Evolutionary conservation across 768 basidiomycete species (phyloP).

Genomic region (Tricholoma sp.): DNA sequence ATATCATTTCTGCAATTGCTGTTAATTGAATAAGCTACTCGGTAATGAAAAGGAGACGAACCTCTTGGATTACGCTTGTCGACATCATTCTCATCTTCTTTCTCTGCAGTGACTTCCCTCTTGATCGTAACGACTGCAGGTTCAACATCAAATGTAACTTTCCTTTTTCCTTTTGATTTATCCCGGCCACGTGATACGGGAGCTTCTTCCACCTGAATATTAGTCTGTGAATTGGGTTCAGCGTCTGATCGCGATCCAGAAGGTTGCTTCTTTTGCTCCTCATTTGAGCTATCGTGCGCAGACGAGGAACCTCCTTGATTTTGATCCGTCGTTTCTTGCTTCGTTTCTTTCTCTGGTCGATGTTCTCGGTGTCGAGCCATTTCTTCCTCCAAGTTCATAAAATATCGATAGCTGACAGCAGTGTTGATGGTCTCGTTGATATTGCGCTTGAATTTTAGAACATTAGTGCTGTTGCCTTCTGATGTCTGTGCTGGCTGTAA

Average conservation of each 20-base stretch:
- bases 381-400: constrained; percentile 39
- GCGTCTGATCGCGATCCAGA: constrained; percentile 13
- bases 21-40: background rate
- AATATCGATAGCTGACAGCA: constrained; percentile 40
- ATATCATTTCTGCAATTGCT: constrained; percentile 52
- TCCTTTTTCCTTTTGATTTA: constrained; percentile 49
- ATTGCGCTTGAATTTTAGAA: constrained; percentile 37
- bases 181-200: constrained; percentile 24
- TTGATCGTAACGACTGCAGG: constrained; percentile 49
- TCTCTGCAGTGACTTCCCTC: constrained; percentile 27
- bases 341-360: constrained; percentile 15
- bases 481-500: constrained; percentile 17
- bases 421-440: constrained; percentile 38
- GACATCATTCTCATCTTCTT: constrained; percentile 23
- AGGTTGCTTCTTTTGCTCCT: constrained; percentile 15
- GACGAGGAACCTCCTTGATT: constrained; percentile 20
- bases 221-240: constrained; percentile 10
- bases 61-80: constrained; percentile 38
- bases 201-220: constrained; percentile 15
- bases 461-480: constrained; percentile 29
- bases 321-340: constrained; percentile 12
- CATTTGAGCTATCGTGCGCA: constrained; percentile 5
- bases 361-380: constrained; percentile 27
- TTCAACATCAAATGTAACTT: constrained; percentile 70
- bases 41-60: constrained; percentile 18